Percentiles rank a stretch among this genome's conserved stretches.
phyloP scores from a whole-genome alignment of 768 basidiomycete genomes.

The Serpula lacrymans region DNA sequence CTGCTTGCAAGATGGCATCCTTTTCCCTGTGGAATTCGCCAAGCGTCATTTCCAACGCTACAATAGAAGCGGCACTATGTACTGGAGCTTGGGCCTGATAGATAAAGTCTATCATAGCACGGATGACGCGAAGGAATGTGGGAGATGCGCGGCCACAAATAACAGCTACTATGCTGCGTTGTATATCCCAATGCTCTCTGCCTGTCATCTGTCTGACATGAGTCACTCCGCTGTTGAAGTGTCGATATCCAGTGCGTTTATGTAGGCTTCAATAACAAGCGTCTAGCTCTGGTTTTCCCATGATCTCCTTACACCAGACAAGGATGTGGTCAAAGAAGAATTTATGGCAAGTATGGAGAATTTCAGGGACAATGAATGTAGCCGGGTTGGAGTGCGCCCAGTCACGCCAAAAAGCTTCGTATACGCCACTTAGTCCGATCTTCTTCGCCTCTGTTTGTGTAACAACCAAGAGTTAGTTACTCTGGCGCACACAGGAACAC shows the following conservation, averaged over 20 bases:
- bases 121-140: not conserved
- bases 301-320: not conserved
- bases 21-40: slow-evolving; percentile 34
- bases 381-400: not conserved
- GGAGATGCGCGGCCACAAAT: slow-evolving; percentile 8
- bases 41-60: slow-evolving; percentile 12
- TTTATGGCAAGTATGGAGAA: not conserved
- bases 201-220: not conserved
- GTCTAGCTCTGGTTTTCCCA: not conserved
- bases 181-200: not conserved
- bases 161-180: slow-evolving; percentile 3
- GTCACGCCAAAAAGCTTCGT: not conserved
- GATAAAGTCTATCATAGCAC: slow-evolving; percentile 10
- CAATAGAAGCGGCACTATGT: not conserved
- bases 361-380: not conserved
- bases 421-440: slow-evolving; percentile 18
- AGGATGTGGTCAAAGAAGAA: not conserved
- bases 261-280: not conserved
- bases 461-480: too few relatives aligned
- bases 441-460: too few relatives aligned
- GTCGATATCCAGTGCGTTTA: not conserved
- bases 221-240: not conserved
- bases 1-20: slow-evolving; percentile 24
- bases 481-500: too few relatives aligned
- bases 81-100: slow-evolving; percentile 7